phyloP scores from a whole-genome alignment of 805 yeast species.

The Saccharomycopsis schoenii region DNA sequence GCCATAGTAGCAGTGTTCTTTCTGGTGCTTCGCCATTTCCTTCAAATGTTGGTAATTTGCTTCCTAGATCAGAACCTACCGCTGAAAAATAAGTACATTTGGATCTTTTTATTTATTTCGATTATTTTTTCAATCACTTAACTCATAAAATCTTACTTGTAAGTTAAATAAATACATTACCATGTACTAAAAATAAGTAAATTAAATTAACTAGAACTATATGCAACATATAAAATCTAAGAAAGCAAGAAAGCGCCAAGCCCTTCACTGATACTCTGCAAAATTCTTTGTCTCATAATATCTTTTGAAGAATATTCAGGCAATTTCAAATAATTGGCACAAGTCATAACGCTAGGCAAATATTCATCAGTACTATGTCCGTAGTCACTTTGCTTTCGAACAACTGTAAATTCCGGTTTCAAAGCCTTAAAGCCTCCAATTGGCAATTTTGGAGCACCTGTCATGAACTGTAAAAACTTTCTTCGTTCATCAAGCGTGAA shows the following conservation, averaged over 20 bases:
- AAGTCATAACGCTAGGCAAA: conserved; percentile 96
- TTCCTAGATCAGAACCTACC: conserved; percentile 5
- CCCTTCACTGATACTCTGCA: conserved; percentile 77
- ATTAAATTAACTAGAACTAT: not conserved
- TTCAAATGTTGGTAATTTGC: conserved; percentile 4
- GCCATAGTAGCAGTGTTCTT: not conserved
- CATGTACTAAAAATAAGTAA: not conserved
- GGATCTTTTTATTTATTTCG: too few relatives aligned
- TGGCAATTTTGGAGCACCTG: conserved; percentile 90
- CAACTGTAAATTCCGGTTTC: conserved; percentile 79
- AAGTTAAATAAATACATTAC: not conserved
- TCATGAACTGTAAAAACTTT: conserved; percentile 71
- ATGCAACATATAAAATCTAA: conserved; percentile 21
- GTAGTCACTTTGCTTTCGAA: conserved; percentile 70
- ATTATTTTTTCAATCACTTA: too few relatives aligned
- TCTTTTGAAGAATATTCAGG: conserved; percentile 68
- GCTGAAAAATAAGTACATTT: not conserved
- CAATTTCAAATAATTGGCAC: conserved; percentile 86
- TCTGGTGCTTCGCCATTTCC: conserved; percentile 13
- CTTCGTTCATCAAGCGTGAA: conserved; percentile 52
- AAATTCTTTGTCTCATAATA: conserved; percentile 47
- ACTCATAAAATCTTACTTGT: not conserved
- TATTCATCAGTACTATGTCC: conserved; percentile 56
- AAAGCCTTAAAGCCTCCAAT: conserved; percentile 85
- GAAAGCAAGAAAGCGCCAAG: conserved; percentile 80